Base-by-base conservation (phyloP, 2,329 filamentous ascomycete genomes). In the Aspergillus novoparasiticus region DNA sequence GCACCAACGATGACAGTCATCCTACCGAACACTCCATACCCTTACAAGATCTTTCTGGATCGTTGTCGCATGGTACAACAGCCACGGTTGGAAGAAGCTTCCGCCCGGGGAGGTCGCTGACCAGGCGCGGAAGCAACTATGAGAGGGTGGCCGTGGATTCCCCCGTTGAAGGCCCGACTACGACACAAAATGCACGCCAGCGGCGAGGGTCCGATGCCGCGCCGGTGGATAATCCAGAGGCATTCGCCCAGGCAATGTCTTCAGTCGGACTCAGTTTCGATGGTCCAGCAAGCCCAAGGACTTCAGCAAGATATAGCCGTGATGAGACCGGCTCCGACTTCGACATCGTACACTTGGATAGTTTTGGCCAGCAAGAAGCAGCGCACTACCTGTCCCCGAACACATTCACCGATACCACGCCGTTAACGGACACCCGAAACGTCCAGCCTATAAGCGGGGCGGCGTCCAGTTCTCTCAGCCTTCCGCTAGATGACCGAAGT, bases 1-100 rank as follows among this genome's bases (percentile, higher is more conserved):
- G 71, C 65, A 63, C 72, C 67, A 63, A 70, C 63, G 66, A 69
- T 59, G 70, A 75, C 45, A 68, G 68, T 58, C 65, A 66, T 59
- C 65, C 70, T 26, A 65, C 67, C n/a, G 66, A 73, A 62, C 78
- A 79, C 60, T 89, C 89, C 66, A 94, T 95, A 79, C 90, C 90
- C 64, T 82, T 94, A 63, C 89, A 89, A 76, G 86, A 89, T 70
- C 81, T 91, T 41, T 80, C 81, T 14, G 75, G 77, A 63, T 74
- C 76, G 30, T 75, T 76, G 39, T 75, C 73, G 30, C 69, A 71
- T 64, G 68, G 76, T 32, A 67, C 72, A 65, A 68, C 68, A 64
- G 72, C 71, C 57, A 74, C 73, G 58, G 69, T 65, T 63, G 82
- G 69, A 78, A 82, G 68, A 76, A 82, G 72, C 76, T 82, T 73